Evolutionary conservation across 1,284 basidiomycete genomes (phyloP), one percentile per base, ranked within the genome.

Genomic region (Ustilago bromivora): DNA sequence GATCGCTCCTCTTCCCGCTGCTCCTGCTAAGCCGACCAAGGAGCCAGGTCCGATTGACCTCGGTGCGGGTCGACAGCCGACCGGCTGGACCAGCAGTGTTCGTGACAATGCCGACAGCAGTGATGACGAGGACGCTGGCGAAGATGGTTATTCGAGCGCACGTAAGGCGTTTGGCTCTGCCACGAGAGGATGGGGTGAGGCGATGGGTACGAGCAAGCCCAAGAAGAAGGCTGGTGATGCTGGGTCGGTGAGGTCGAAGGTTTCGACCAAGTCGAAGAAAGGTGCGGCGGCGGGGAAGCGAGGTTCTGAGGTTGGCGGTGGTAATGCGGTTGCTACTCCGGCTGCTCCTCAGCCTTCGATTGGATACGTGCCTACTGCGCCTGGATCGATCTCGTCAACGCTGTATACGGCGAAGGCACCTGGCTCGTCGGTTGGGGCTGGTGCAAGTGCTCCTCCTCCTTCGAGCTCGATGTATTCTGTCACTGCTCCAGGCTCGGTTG

Each of bases 141-240:
- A 51, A 23, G 78, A 80, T 55, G 78, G 57, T 1, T 85, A 85
- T 68, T 66, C 67, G 28, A 74, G 65, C 4, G 84, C 84, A 7
- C 70, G 84, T 4, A 77, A 78, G 64, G 80, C 81, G 35, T 84
- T 85, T 40, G 76, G 82, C 32, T 79, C 74, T 38, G 79, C 82
- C 5, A 81, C 74, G 23, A 67, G 79, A 8, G 71, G 78, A 32
- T 77, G 71, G 56, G 82, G 82, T 28, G 71, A 79, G 56, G 82
- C 82, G 12, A 83, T 70, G 52, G 83, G 83, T 7, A 71, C 67
- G 11, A 47, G 54, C 54, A 72, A 75, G 68, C 69, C 72, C 13
- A 70, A 66, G 57, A 69, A 60, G 55, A 74, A 74, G 68, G 65
- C 63, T 0, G 68, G 66, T 2, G 75, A 72, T 43, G 59, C 75